Evolutionary conservation across 2,329 filamentous ascomycete species (phyloP).

Genomic region (Aspergillus niger): DNA sequence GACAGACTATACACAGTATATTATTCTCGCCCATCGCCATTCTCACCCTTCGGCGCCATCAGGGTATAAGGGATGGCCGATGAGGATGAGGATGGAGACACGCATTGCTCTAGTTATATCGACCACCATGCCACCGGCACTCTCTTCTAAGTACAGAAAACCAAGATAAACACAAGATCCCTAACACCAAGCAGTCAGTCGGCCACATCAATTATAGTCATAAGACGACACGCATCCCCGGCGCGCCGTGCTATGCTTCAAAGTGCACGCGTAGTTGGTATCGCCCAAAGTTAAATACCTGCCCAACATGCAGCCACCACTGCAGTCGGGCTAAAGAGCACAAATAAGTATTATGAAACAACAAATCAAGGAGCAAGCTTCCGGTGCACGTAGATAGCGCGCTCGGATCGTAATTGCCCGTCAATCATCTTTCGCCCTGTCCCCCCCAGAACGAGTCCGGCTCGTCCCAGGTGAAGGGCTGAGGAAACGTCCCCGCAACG

Average conservation of each 20-base stretch:
- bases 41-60: background rate
- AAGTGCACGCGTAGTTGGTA: conserved; percentile 16
- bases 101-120: background rate
- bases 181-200: conserved; percentile 5
- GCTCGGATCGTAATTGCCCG: background rate
- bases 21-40: background rate
- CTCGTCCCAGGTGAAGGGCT: conserved; percentile 34
- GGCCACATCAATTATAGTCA: conserved; percentile 11
- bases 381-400: conserved; percentile 6
- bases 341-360: conserved; percentile 6
- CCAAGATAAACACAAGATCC: conserved; percentile 6
- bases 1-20: background rate
- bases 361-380: conserved; percentile 5
- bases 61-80: background rate
- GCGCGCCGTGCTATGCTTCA: conserved; percentile 25
- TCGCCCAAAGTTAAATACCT: conserved; percentile 5
- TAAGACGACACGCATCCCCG: conserved; percentile 10
- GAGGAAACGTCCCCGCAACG: conserved; percentile 29
- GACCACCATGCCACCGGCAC: background rate
- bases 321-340: background rate
- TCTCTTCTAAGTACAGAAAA: conserved; percentile 14
- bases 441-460: conserved; percentile 37
- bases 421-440: conserved; percentile 36
- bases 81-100: background rate
- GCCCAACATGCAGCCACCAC: background rate